phyloP scores from a whole-genome alignment of 345 rosid species.

The Eucalyptus curtisii region DNA sequence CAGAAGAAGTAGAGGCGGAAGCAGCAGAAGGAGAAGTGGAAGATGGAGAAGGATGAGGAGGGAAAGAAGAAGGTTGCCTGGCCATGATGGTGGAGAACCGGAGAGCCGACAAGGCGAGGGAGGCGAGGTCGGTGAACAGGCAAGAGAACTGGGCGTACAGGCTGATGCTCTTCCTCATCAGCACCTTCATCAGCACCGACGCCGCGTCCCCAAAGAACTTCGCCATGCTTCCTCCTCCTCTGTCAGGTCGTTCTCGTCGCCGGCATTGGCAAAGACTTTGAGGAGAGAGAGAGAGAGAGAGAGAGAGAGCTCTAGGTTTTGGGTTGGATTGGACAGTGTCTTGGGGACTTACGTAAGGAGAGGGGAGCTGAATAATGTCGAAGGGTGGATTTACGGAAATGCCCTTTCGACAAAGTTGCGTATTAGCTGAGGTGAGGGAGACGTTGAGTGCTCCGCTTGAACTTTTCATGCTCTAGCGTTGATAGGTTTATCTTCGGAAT shows the following conservation, averaged over 20 bases:
- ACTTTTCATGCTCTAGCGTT: background rate
- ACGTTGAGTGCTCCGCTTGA: background rate
- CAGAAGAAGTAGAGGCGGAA: background rate
- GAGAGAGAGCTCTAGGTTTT: background rate
- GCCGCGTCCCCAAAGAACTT: background rate
- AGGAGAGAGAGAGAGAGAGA: background rate
- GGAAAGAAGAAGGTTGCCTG: background rate
- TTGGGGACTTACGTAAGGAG: background rate
- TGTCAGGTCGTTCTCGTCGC: background rate
- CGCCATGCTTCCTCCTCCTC: background rate
- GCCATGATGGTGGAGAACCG: background rate
- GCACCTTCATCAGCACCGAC: background rate
- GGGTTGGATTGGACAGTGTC: background rate
- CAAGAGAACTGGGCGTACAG: background rate
- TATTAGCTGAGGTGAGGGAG: background rate
- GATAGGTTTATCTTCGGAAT: background rate
- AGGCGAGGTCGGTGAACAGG: background rate
- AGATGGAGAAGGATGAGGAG: background rate
- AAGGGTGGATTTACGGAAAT: background rate
- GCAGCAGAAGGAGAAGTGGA: background rate
- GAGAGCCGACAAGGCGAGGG: background rate
- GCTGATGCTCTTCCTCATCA: conserved; percentile 5
- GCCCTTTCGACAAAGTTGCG: background rate
- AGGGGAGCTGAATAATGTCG: background rate
- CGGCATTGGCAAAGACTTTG: background rate